These are phyloP conservation scores for Linnemannia hyalina DNA, from an alignment of 192 early-diverging fungal genomes.

Conservation along the genomic window DNA sequence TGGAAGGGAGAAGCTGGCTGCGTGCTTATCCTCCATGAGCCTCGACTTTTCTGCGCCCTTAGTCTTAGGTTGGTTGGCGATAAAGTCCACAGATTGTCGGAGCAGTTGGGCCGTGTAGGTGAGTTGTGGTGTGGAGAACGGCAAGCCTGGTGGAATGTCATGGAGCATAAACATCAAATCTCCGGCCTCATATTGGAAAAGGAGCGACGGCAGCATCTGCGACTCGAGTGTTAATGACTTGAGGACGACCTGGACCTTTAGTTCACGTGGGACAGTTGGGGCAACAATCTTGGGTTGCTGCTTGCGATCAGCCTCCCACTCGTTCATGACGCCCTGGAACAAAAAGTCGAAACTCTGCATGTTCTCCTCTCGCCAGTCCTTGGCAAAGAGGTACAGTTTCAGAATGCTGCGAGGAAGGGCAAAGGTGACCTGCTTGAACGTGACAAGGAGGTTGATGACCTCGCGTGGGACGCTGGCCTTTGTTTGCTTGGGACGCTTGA, in stretches of 20 bases:
- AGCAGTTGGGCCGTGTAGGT: conserved; percentile 64
- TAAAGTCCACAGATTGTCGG: conserved; percentile 68
- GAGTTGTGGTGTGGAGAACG: conserved; percentile 43
- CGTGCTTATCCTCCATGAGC: conserved; percentile 46
- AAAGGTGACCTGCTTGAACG: conserved; percentile 59
- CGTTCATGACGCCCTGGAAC: conserved; percentile 76
- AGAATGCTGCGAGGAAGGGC: conserved; percentile 74
- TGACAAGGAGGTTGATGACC: conserved; percentile 64
- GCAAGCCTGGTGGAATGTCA: conserved; percentile 53
- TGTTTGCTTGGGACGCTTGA: conserved; percentile 46
- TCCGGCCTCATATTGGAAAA: conserved; percentile 68
- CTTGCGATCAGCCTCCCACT: conserved; percentile 71
- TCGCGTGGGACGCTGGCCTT: conserved; percentile 50
- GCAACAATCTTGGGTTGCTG: conserved; percentile 18
- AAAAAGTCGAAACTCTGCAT: conserved; percentile 74
- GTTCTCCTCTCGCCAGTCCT: conserved; percentile 81
- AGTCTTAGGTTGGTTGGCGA: conserved; percentile 54
- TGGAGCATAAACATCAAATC: conserved; percentile 67
- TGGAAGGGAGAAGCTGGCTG: conserved; percentile 67
- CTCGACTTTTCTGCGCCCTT: conserved; percentile 30
- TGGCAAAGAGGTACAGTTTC: conserved; percentile 81
- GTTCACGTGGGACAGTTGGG: conserved; percentile 59
- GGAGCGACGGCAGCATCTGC: conserved; percentile 74
- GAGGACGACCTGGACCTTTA: conserved; percentile 73
- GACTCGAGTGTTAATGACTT: conserved; percentile 69